Conservation (phyloP, 116 monocot species). For the Papilionanthe hybrid region DNA sequence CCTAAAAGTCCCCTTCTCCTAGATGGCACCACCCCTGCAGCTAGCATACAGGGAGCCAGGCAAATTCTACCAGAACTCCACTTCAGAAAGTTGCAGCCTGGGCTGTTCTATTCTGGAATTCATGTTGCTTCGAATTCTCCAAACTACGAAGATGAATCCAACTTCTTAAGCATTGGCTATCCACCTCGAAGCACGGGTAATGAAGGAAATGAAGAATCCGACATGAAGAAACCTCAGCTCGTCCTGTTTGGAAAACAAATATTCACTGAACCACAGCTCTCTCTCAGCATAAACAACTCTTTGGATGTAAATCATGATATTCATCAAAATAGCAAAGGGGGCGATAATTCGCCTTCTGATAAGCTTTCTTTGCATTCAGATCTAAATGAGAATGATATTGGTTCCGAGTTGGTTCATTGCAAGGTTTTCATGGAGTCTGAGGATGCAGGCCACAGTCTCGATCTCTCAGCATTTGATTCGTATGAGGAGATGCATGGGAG, state of each 20-base stretch:
- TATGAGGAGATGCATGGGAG: conserved; percentile 75
- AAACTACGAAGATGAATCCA: conserved; percentile 41
- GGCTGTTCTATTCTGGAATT: conserved; percentile 46
- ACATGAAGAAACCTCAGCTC: conserved; percentile 34
- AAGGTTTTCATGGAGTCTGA: conserved; percentile 90
- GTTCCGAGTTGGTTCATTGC: conserved; percentile 59
- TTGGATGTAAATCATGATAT: conserved; percentile 42
- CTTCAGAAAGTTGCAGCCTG: conserved; percentile 59
- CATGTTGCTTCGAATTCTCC: conserved; percentile 23
- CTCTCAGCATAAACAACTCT: conserved; percentile 38
- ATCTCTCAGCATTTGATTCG: conserved; percentile 67
- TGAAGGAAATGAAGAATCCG: neutral
- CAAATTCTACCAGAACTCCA: conserved; percentile 74
- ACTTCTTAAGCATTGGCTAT: conserved; percentile 51
- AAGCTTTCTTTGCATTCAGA: conserved; percentile 27
- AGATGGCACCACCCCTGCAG: conserved; percentile 38
- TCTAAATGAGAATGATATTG: conserved; percentile 21
- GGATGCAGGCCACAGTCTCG: conserved; percentile 75
- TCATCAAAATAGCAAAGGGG: conserved; percentile 19
- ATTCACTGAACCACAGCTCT: conserved; percentile 56
- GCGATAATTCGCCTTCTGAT: conserved; percentile 17
- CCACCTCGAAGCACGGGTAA: conserved; percentile 23
- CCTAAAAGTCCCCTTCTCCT: conserved; percentile 35
- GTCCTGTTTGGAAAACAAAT: conserved; percentile 82
- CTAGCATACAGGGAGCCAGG: conserved; percentile 99